Conservation (phyloP, 2,329 filamentous ascomycete genomes). For the Ophiostoma himal-ulmi region DNA sequence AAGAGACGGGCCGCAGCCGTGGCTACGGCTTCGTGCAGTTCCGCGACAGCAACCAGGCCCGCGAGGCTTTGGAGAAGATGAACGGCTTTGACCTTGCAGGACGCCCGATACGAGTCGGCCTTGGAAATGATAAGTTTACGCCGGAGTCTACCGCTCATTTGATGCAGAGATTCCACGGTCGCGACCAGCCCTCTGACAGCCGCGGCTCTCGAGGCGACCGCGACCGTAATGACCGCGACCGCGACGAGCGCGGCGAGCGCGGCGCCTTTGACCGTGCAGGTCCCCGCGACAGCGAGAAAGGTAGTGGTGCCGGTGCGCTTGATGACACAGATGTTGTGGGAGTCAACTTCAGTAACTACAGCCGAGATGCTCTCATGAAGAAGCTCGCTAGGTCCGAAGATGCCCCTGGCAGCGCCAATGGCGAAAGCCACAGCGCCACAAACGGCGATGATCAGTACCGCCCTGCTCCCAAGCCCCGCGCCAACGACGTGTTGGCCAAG, state of each 20-base stretch:
- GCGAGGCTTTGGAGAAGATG: constrained; percentile 96
- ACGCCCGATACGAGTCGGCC: constrained; percentile 93
- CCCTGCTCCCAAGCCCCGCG: neutral
- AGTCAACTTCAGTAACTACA: constrained; percentile 99
- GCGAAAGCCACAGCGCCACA: constrained; percentile 32
- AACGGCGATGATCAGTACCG: constrained; percentile 2
- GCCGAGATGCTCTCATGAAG: constrained; percentile 95
- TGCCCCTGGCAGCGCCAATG: neutral
- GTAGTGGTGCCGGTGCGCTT: constrained; percentile 83
- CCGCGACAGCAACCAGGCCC: constrained; percentile 81
- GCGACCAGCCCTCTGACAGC: constrained; percentile 52
- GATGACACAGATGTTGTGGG: constrained; percentile 97
- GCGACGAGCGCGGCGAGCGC: constrained; percentile 38
- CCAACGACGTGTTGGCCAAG: constrained; percentile 11
- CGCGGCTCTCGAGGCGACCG: constrained; percentile 54
- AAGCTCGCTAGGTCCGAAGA: constrained; percentile 97
- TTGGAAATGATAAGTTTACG: constrained; percentile 99
- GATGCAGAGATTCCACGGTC: constrained; percentile 83
- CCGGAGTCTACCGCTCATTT: constrained; percentile 91
- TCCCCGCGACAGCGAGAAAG: constrained; percentile 82
- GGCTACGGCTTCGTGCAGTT: constrained; percentile 99
- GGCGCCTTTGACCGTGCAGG: constrained; percentile 81
- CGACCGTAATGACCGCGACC: neutral
- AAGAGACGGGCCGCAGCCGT: constrained; percentile 81
- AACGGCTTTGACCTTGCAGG: constrained; percentile 98